phyloP scores from a whole-genome alignment of 805 yeast species.

The Candida glaebosa region DNA sequence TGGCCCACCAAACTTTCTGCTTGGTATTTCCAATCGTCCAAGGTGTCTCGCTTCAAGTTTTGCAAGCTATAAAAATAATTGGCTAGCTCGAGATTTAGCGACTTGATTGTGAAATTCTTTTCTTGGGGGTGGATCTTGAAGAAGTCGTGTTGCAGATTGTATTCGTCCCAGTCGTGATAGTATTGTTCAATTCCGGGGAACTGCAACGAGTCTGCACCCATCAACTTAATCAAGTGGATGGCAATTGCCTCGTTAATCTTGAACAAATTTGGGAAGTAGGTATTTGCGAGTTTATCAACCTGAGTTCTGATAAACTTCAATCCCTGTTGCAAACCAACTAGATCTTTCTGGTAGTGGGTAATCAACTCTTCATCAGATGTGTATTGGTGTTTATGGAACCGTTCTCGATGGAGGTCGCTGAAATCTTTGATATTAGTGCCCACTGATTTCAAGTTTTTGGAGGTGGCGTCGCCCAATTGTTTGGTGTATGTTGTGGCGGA shows the following conservation, averaged over 20 bases:
- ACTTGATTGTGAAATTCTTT: constrained; percentile 18
- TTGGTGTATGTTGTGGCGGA: not conserved
- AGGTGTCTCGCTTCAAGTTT: constrained; percentile 14
- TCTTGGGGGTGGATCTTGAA: constrained; percentile 39
- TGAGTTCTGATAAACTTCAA: constrained; percentile 35
- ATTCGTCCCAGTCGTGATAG: constrained; percentile 27
- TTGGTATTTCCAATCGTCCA: constrained; percentile 21
- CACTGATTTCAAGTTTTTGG: not conserved
- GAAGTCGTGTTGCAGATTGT: constrained; percentile 23
- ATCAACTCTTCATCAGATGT: constrained; percentile 38
- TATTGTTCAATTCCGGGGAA: constrained; percentile 30
- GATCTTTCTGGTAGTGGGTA: constrained; percentile 42
- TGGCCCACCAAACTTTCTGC: constrained; percentile 27
- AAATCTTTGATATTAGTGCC: not conserved
- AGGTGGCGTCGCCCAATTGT: not conserved
- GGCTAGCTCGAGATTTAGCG: constrained; percentile 24
- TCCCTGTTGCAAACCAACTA: constrained; percentile 29
- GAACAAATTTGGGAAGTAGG: constrained; percentile 29
- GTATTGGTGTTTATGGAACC: constrained; percentile 11
- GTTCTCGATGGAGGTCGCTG: not conserved
- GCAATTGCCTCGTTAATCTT: constrained; percentile 28
- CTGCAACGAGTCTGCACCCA: constrained; percentile 30
- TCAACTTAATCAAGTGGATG: constrained; percentile 29
- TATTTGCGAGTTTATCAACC: constrained; percentile 18
- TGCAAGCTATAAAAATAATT: constrained; percentile 22